Conservation (phyloP, 768 basidiomycete genomes). For the Termitomyces eurrhizus region DNA sequence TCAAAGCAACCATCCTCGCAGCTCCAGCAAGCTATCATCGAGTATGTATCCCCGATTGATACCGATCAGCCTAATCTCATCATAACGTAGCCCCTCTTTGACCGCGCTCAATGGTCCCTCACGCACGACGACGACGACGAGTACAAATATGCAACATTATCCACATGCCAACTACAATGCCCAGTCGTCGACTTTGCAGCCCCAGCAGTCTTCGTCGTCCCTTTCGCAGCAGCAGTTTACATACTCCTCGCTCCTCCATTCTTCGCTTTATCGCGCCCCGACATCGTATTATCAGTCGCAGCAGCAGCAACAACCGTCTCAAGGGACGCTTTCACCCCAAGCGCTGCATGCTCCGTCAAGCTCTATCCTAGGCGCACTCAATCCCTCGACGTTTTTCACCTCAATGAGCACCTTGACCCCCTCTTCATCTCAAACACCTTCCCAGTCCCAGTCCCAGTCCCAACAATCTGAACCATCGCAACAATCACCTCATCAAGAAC, state of each 20-base stretch:
- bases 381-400: constrained; percentile 29
- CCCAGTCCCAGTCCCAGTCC: constrained; percentile 12
- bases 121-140: constrained; percentile 18
- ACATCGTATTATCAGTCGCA: constrained; percentile 26
- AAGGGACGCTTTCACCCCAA: constrained; percentile 68
- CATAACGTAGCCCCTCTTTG: constrained; percentile 47
- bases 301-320: constrained; percentile 34
- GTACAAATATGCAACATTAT: constrained; percentile 32
- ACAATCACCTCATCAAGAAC: constrained; percentile 19
- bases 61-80: constrained; percentile 9
- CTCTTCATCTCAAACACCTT: background rate
- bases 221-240: constrained; percentile 30
- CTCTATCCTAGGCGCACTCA: constrained; percentile 35
- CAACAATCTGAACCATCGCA: constrained; percentile 1
- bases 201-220: constrained; percentile 36
- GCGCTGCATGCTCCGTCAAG: constrained; percentile 59
- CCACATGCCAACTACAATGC: constrained; percentile 39
- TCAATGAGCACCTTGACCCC: constrained; percentile 1
- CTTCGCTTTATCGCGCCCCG: constrained; percentile 18
- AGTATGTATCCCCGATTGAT: constrained; percentile 44
- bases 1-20: constrained; percentile 24
- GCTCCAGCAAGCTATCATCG: constrained; percentile 48
- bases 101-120: constrained; percentile 49
- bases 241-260: constrained; percentile 42
- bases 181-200: constrained; percentile 21